Percentiles rank a stretch among this genome's conserved stretches.
These are phyloP conservation scores for Golubevia pallescens DNA, from an alignment of 1,284 basidiomycete species.

Conservation along the genomic window DNA sequence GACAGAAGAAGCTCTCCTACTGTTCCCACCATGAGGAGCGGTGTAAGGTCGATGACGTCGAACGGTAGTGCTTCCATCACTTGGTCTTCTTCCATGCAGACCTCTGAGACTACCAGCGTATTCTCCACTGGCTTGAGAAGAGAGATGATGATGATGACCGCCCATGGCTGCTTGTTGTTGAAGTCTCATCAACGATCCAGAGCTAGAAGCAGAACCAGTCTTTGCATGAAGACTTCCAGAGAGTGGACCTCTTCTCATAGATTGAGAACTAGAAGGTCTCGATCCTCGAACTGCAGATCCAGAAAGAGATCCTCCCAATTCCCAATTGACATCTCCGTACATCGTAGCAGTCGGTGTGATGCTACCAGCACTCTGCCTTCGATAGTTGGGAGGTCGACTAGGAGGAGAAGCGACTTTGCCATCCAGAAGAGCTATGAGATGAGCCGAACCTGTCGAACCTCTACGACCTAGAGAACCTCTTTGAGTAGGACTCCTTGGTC, in stretches of 20 bases:
- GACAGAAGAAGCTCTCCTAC: conserved; percentile 7
- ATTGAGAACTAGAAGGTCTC: neutral
- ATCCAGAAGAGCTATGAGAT: conserved; percentile 11
- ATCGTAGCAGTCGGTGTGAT: conserved; percentile 47
- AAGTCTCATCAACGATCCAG: neutral
- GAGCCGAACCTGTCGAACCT: conserved; percentile 33
- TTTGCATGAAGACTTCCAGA: conserved; percentile 23
- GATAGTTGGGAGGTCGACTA: conserved; percentile 22
- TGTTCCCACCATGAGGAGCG: conserved; percentile 3
- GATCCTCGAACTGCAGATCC: neutral
- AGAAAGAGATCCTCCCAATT: neutral
- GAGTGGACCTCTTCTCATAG: neutral
- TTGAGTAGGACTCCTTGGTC: conserved; percentile 22
- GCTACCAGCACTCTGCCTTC: conserved; percentile 47
- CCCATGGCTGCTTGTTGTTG: neutral
- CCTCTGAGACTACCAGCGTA: conserved; percentile 6
- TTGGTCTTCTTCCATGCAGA: conserved; percentile 18
- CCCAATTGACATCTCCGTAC: conserved; percentile 19
- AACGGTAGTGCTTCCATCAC: conserved; percentile 43
- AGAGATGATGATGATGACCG: neutral
- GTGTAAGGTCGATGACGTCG: conserved; percentile 21
- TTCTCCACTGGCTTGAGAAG: neutral
- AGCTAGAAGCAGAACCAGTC: conserved; percentile 19
- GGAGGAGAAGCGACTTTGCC: neutral
- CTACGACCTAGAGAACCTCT: conserved; percentile 28